Evolutionary conservation across 1,284 basidiomycete species (phyloP).

Genomic region (Fomes fomentarius): DNA sequence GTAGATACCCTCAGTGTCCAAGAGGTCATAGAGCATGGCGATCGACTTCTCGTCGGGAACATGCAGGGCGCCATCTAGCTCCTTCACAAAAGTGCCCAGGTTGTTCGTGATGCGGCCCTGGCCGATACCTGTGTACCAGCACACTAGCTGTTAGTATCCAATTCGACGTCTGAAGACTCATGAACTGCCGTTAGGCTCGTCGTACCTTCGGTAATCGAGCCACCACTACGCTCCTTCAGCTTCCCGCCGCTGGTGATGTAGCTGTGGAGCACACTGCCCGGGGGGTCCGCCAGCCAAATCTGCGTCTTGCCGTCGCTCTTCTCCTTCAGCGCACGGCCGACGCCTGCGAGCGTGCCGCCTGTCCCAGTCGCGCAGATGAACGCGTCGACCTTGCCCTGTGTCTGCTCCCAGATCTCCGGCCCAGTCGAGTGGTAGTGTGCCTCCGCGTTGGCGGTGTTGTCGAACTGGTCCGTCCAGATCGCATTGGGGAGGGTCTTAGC

Average conservation of each 20-base stretch:
- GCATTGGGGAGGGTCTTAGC: constrained; percentile 87
- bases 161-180: neutral
- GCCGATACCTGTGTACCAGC: constrained; percentile 76
- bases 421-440: constrained; percentile 93
- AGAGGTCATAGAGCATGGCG: constrained; percentile 90
- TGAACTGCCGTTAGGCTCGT: neutral
- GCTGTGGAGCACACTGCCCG: constrained; percentile 90
- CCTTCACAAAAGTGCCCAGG: constrained; percentile 81
- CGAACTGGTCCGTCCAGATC: constrained; percentile 99
- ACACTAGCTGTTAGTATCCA: constrained; percentile 10
- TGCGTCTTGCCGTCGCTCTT: constrained; percentile 82
- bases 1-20: constrained; percentile 95
- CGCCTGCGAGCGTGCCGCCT: constrained; percentile 93
- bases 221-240: constrained; percentile 80
- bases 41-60: constrained; percentile 93
- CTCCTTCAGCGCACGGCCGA: constrained; percentile 86
- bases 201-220: constrained; percentile 95
- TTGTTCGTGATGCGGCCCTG: constrained; percentile 98
- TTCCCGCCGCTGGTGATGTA: constrained; percentile 85
- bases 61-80: constrained; percentile 83
- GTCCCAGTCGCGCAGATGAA: constrained; percentile 96
- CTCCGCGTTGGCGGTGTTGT: constrained; percentile 89
- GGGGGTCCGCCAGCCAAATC: constrained; percentile 95
- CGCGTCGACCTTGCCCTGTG: constrained; percentile 78
- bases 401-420: constrained; percentile 97